phyloP scores from a whole-genome alignment of 345 rosid genomes.

The Chamaenerion angustifolium region DNA sequence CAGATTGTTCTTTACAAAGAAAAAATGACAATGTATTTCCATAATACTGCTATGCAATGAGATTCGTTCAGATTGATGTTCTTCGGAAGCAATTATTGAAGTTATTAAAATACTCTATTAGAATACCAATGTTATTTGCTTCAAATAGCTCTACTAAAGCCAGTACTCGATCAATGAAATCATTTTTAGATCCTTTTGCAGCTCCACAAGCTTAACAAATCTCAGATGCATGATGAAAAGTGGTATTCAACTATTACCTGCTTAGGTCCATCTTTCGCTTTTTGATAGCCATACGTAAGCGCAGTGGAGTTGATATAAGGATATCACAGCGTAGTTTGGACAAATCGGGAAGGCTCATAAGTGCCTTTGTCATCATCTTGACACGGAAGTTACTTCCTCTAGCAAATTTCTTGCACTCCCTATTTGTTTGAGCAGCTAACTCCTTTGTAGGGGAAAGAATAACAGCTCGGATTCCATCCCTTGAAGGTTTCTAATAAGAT shows the following conservation, averaged over 20 bases:
- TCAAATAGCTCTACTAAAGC: no score
- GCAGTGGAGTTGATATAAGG: slow-evolving; percentile 75
- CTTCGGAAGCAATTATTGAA: no score
- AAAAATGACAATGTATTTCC: no score
- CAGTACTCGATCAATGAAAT: no score
- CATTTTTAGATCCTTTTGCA: neutral
- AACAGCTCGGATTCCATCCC: slow-evolving; percentile 67
- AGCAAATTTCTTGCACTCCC: slow-evolving; percentile 83
- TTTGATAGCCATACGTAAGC: slow-evolving; percentile 51
- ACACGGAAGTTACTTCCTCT: slow-evolving; percentile 56
- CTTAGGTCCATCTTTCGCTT: slow-evolving; percentile 65
- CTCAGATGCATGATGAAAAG: no score
- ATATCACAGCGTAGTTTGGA: slow-evolving; percentile 64
- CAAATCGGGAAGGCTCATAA: slow-evolving; percentile 41
- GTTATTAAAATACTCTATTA: no score
- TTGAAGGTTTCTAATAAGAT: slow-evolving; percentile 34
- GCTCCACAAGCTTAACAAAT: neutral
- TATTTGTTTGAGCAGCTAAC: slow-evolving; percentile 74
- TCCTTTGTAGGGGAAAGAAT: slow-evolving; percentile 88
- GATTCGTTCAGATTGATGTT: no score
- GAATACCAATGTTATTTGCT: no score
- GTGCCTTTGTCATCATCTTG: slow-evolving; percentile 70
- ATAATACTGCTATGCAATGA: no score
- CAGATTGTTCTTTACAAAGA: no score
- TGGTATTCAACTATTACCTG: slow-evolving; percentile 33